phyloP scores from a whole-genome alignment of 2,329 filamentous ascomycete species.

The Diplodia mutila region DNA sequence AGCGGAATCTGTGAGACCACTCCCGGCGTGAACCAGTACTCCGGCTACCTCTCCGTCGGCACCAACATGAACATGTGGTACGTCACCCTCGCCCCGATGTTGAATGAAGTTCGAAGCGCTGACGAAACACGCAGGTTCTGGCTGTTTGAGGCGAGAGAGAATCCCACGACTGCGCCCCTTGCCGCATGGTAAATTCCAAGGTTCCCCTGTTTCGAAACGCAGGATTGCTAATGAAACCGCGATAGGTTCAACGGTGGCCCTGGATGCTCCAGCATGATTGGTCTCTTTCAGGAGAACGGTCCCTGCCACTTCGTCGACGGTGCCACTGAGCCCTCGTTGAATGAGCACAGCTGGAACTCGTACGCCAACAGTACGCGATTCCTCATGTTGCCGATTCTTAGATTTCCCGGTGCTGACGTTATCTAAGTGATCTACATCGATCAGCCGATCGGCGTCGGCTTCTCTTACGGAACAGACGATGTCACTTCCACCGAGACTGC shows the following conservation, averaged over 20 bases:
- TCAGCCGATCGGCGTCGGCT: constrained; percentile 47
- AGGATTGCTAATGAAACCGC: constrained; percentile 48
- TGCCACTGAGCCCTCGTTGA: constrained; percentile 47
- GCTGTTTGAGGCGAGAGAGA: constrained; percentile 54
- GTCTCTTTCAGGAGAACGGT: constrained; percentile 40
- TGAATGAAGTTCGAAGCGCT: not conserved
- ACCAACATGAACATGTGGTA: constrained; percentile 44
- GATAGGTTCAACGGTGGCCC: constrained; percentile 30
- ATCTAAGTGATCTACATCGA: constrained; percentile 45
- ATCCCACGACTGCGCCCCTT: constrained; percentile 54
- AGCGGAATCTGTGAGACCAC: constrained; percentile 51
- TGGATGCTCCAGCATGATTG: constrained; percentile 23
- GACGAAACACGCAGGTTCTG: constrained; percentile 38
- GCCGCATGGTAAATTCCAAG: not conserved
- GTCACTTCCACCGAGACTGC: constrained; percentile 51
- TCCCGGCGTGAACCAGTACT: constrained; percentile 42
- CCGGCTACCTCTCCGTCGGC: constrained; percentile 42
- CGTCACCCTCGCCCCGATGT: not conserved
- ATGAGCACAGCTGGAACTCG: constrained; percentile 51
- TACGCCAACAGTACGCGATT: constrained; percentile 41
- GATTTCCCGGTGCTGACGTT: not conserved
- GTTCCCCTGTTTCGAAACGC: not conserved
- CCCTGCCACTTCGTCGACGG: constrained; percentile 49
- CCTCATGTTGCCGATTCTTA: not conserved
- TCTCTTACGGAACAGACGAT: constrained; percentile 46